Conservation (phyloP, 2,329 filamentous ascomycete species). For the Teratosphaeria gauchensis region DNA sequence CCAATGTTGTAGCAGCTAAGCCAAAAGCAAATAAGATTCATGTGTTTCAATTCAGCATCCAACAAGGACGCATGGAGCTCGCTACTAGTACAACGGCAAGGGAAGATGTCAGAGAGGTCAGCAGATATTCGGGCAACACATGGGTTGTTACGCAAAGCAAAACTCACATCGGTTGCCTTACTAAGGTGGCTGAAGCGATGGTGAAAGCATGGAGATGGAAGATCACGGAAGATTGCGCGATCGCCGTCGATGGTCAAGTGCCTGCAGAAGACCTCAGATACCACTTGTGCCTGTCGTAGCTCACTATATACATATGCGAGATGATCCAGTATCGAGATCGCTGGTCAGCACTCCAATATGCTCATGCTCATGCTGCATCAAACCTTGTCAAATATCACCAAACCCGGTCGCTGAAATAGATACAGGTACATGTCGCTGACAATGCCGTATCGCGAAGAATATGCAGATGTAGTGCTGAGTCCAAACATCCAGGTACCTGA, state of each 20-base stretch:
- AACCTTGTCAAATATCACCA: not conserved
- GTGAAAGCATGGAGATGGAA: too few species aligned
- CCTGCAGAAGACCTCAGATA: not conserved
- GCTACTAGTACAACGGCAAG: not conserved
- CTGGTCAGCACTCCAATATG: not conserved
- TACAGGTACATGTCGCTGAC: not conserved
- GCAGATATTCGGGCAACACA: not conserved
- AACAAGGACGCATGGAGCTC: not conserved
- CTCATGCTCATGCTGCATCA: not conserved
- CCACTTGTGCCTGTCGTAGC: not conserved
- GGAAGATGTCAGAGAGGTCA: not conserved
- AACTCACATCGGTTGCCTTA: not conserved
- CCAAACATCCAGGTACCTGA: not conserved
- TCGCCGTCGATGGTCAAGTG: too few species aligned
- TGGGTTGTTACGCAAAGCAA: not conserved
- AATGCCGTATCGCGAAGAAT: not conserved
- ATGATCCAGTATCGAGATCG: not conserved
- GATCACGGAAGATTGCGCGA: too few species aligned
- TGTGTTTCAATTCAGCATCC: not conserved
- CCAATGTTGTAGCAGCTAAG: not conserved
- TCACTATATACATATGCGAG: not conserved
- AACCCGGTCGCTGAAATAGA: not conserved
- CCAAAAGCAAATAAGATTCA: not conserved
- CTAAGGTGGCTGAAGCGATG: too few species aligned
- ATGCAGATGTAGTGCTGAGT: not conserved